Evolutionary conservation across 176 grass and related monocot species (phyloP), one percentile per base, ranked within the genome.

Genomic region (Miscanthus lutarioriparius): DNA sequence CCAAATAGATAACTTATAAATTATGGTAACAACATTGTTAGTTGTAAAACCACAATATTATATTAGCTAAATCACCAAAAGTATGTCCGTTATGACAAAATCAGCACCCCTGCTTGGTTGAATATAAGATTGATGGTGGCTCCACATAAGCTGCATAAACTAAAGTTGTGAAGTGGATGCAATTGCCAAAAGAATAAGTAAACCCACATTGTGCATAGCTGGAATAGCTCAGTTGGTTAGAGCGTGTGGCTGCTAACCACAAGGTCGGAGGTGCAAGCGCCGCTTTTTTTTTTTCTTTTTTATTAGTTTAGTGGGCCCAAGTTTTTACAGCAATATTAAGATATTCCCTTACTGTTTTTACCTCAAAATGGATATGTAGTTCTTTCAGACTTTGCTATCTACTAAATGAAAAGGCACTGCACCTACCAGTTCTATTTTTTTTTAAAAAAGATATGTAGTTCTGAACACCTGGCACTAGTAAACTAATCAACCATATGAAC

Each of bases 241-340:
- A 94, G 92, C 86, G 94, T 94, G 88, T 97, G 88, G 92, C 92
- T 92, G 90, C 94, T 97, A 97, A 94, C 94, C 94, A 89, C 80
- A 91, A 97, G 90, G 94, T 94, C 86, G 88, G 89, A 94, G 92
- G 92, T 97, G 94, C 90, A 69, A 91, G 80, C 90, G 92, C 0
- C 2, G 5, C 1, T 51, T 6, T 11, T 26, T 58, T 58, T 35
- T 33, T 30, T 30, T 30, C 1, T 30, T 35, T 33, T 35, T 35
- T 35, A 35, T 35, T 35, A 35, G 33, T 35, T 35, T 35, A 35
- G 33, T 35, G 33, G 33, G 3, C 3, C 3, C 33, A 35, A 35
- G 33, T 4, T 35, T 35, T 35, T 35, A 35, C 3, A 35, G 33
- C 33, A 4, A 35, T 4, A 35, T 35, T 35, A 35, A 37, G 36